A percentile compares a stretch with the other conserved stretches of the same genome.
Evolutionary conservation across 148 eudicot species (phyloP).

Genomic region (Chenopodium berlandieri): DNA sequence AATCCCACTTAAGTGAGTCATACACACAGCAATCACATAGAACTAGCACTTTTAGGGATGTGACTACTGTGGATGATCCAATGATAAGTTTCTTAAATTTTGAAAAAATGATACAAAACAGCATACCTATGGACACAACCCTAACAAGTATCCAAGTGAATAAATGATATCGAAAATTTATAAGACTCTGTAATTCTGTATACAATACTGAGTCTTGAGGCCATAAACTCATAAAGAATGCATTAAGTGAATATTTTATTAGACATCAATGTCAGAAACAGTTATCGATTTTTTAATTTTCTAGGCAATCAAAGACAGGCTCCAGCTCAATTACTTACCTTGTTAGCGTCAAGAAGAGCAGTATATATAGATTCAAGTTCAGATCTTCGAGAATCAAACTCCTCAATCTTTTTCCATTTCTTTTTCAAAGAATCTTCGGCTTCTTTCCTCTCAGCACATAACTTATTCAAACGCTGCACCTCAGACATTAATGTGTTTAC

Average conservation of each 20-base stretch:
- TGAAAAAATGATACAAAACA: not conserved
- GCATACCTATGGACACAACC: not conserved
- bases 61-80: too few species aligned
- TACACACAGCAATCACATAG: not conserved
- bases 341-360: slow-evolving; percentile 79
- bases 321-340: slow-evolving; percentile 43
- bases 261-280: not conserved
- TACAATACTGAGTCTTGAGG: not conserved
- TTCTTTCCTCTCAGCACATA: slow-evolving; percentile 94
- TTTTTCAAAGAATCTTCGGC: slow-evolving; percentile 91
- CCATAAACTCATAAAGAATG: not conserved
- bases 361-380: slow-evolving; percentile 84
- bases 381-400: slow-evolving; percentile 93
- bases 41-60: not conserved
- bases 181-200: too few species aligned
- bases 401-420: slow-evolving; percentile 99
- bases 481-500: slow-evolving; percentile 80
- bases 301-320: not conserved
- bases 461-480: slow-evolving; percentile 76
- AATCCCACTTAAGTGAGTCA: not conserved
- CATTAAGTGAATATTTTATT: not conserved
- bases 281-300: not conserved
- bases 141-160: not conserved
- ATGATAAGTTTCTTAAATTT: not conserved
- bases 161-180: not conserved